phyloP scores from a whole-genome alignment of 495 filamentous ascomycete genomes.

The Elaphomyces granulatus region DNA sequence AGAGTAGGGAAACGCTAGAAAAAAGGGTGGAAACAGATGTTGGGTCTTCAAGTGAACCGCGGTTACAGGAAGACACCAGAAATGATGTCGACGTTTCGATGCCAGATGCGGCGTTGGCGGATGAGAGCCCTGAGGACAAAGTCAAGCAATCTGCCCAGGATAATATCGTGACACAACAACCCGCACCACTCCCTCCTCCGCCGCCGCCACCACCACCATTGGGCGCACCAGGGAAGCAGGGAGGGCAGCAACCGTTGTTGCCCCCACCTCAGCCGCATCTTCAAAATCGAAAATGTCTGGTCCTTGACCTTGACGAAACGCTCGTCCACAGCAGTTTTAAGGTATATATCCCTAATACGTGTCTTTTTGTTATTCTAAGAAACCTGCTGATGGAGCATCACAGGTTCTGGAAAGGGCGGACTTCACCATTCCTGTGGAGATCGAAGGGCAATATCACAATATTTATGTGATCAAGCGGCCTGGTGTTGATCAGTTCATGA shows the following conservation, averaged over 20 bases:
- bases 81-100: constrained; percentile 49
- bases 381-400: background rate
- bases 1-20: constrained; percentile 8
- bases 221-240: constrained; percentile 23
- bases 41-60: constrained; percentile 17
- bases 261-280: constrained; percentile 64
- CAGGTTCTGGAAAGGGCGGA: constrained; percentile 96
- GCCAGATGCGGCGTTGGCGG: constrained; percentile 35
- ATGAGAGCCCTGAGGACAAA: constrained; percentile 7
- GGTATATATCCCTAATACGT: constrained; percentile 34
- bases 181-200: constrained; percentile 40
- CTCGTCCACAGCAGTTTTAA: constrained; percentile 99
- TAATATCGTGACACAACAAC: constrained; percentile 22
- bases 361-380: background rate
- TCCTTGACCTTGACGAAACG: constrained; percentile 96
- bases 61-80: constrained; percentile 27
- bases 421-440: constrained; percentile 98
- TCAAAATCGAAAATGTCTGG: constrained; percentile 80
- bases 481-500: constrained; percentile 97
- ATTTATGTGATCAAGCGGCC: constrained; percentile 99
- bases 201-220: constrained; percentile 39
- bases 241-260: constrained; percentile 50
- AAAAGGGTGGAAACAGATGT: constrained; percentile 20
- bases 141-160: constrained; percentile 2
- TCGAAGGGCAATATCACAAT: constrained; percentile 97